These are phyloP conservation scores for Boletus putidus DNA, from an alignment of 1,284 basidiomycete genomes.

Conservation along the genomic window DNA sequence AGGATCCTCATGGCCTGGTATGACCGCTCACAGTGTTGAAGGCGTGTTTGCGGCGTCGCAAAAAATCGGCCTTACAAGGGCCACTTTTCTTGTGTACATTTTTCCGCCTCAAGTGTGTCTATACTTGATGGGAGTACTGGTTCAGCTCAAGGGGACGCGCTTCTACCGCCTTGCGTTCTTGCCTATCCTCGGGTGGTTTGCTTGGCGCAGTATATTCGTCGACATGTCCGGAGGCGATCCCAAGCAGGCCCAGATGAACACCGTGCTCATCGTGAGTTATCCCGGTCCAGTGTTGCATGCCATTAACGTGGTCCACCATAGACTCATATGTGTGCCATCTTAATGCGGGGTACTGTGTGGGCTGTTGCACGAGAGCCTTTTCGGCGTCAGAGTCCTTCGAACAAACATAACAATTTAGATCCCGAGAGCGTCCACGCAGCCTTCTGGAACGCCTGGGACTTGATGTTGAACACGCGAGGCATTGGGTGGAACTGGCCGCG, in stretches of 20 bases:
- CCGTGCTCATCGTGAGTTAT: constrained; percentile 24
- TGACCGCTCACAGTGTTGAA: not conserved
- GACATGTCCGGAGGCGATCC: constrained; percentile 29
- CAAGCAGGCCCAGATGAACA: constrained; percentile 18
- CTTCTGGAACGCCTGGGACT: constrained; percentile 33
- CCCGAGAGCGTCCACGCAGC: constrained; percentile 8
- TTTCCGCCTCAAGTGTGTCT: constrained; percentile 20
- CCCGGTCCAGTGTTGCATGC: not conserved
- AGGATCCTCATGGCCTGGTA: not conserved
- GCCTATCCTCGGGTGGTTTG: constrained; percentile 24
- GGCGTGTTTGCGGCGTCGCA: constrained; percentile 11
- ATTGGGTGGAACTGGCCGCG: constrained; percentile 37
- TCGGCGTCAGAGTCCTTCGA: constrained; percentile 6
- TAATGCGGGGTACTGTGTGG: constrained; percentile 24
- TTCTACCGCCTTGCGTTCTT: constrained; percentile 30
- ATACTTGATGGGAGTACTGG: constrained; percentile 34
- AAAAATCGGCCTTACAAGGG: constrained; percentile 10
- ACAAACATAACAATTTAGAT: not conserved
- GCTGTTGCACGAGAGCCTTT: constrained; percentile 19
- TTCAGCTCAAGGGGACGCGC: constrained; percentile 30
- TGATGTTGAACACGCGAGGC: constrained; percentile 28
- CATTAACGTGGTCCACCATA: constrained; percentile 1
- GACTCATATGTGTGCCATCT: constrained; percentile 20
- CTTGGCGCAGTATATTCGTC: constrained; percentile 28
- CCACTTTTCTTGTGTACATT: constrained; percentile 18